These are phyloP conservation scores for Litsea cubeba DNA, from an alignment of 164 flowering plant genomes.

Conservation along the genomic window DNA sequence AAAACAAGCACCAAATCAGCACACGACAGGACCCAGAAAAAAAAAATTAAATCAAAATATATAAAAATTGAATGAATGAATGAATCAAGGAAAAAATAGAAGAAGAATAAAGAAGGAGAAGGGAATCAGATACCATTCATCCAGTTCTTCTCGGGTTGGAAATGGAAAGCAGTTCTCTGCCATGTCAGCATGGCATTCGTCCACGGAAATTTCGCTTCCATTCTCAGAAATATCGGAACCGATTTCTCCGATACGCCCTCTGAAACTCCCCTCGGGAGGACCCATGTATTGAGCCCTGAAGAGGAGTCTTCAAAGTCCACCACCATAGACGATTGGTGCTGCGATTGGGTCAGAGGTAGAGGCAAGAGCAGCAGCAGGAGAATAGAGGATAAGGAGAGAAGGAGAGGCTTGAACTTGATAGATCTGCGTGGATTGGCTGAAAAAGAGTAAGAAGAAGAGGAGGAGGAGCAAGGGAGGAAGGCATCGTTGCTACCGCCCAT, in stretches of 20 bases:
- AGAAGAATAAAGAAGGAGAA: background rate
- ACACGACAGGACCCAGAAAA: background rate
- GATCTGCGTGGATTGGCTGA: too few relatives aligned
- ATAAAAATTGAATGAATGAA: background rate
- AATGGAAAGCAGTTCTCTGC: conserved; percentile 53
- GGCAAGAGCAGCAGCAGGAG: background rate
- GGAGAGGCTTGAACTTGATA: background rate
- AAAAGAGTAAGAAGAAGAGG: too few relatives aligned
- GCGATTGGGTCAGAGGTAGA: background rate
- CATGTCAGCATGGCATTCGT: conserved; percentile 15
- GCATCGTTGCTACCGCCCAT: background rate
- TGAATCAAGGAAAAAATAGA: background rate
- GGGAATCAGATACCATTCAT: conserved; percentile 52
- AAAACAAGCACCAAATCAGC: background rate
- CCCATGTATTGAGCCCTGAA: background rate
- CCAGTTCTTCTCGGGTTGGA: conserved; percentile 79
- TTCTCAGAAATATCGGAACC: background rate
- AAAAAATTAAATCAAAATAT: background rate
- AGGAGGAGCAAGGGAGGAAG: too few relatives aligned
- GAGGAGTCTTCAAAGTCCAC: background rate
- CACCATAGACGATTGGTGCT: background rate
- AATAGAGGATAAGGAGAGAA: background rate
- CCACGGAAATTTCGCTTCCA: conserved; percentile 4
- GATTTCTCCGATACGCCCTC: conserved; percentile 22
- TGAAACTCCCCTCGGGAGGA: conserved; percentile 7